Evolutionary conservation across 1,284 basidiomycete genomes (phyloP), one percentile per base, ranked within the genome.

Genomic region (Malassezia arunalokei): DNA sequence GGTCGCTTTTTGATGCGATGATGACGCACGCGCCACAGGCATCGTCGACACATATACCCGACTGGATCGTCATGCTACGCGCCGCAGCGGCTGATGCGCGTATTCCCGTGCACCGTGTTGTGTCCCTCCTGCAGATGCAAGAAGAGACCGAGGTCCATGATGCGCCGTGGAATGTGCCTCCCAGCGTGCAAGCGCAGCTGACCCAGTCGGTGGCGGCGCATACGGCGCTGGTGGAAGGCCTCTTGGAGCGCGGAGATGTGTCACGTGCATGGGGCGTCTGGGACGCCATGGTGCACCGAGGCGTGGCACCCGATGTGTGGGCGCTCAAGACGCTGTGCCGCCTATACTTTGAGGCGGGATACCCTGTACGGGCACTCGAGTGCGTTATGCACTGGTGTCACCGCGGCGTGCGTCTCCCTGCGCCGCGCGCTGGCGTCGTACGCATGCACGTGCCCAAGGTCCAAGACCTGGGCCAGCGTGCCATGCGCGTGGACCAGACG

Each of bases 61-160:
- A 55, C 39, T 55, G 53, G 53, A 40, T 47, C 46, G 39, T 55
- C n/a, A 55, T 55, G 53, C 39, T 55, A 37, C 43, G 53, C 14
- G 49, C 49, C 4, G 53, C 53, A 1, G 53, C 53, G 6, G 43
- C 31, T 31, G 48, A 55, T 17, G 28, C 20, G 11, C 47, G 53
- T 29, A 50, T 55, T n/a, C 43, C 43, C n/a, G 30, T 30, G 8
- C 28, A 20, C n/a, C 53, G 37, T 20, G 48, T 47, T 8, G 30
- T 35, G 7, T 47, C 47, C 20, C 53, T 55, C 11, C 40, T 55
- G 15, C 35, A 35, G 32, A 43, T 55, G 38, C 37, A 29, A 5
- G 42, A 24, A 9, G 49, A 50, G 8, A 31, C 17, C 14, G 29
- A 24, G 32, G 5, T n/a, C 4, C 27, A 8, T 3, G 40, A 37